Percentiles rank a stretch among this genome's conserved stretches.
These are phyloP conservation scores for Iris macrosiphon DNA, from an alignment of 106 monocot genomes.

Conservation along the genomic window DNA sequence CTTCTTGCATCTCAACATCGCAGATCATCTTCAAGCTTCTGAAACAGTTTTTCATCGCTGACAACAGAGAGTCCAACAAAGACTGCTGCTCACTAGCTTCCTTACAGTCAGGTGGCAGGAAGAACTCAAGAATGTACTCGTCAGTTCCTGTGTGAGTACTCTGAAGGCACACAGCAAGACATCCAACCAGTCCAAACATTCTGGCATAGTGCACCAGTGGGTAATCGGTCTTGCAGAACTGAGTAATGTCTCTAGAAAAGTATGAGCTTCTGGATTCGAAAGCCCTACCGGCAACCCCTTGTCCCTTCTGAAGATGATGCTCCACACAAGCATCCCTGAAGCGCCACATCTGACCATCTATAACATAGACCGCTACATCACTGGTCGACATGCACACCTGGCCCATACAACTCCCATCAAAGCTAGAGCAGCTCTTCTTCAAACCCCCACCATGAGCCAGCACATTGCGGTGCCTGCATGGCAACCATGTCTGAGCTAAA, in stretches of 20 bases:
- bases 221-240: conserved; percentile 63
- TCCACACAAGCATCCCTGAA: conserved; percentile 87
- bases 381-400: conserved; percentile 79
- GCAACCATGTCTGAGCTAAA: conserved; percentile 90
- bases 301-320: conserved; percentile 78
- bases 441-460: conserved; percentile 55
- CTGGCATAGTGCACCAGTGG: conserved; percentile 92
- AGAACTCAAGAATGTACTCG: conserved; percentile 78
- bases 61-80: conserved; percentile 41
- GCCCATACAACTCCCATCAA: conserved; percentile 58
- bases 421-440: conserved; percentile 55
- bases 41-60: conserved; percentile 33
- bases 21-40: conserved; percentile 40
- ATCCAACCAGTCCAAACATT: conserved; percentile 56
- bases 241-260: conserved; percentile 62
- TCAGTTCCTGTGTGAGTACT: conserved; percentile 51
- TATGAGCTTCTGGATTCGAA: conserved; percentile 34
- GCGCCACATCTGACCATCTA: conserved; percentile 71
- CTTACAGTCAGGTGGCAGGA: conserved; percentile 58
- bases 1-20: conserved; percentile 18
- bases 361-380: conserved; percentile 65
- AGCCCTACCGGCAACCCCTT: conserved; percentile 77
- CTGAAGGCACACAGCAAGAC: conserved; percentile 61
- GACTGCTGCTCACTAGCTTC: conserved; percentile 24
- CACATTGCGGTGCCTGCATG: conserved; percentile 48